Conservation (phyloP, 441 rosid species). For the Codiaeum variegatum region DNA sequence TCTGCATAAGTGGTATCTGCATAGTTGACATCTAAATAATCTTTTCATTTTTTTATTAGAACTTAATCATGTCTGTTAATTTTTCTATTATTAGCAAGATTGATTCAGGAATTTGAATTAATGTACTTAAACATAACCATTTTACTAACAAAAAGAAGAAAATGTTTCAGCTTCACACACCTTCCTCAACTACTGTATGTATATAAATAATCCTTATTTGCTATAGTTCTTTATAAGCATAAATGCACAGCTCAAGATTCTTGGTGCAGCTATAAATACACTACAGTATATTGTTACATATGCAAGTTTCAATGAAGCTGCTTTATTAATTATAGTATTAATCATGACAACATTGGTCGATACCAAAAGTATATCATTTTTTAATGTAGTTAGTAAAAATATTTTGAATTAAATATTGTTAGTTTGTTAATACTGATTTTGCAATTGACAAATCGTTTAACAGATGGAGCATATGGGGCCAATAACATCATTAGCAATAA, state of each 20-base stretch:
- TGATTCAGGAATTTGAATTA: no score
- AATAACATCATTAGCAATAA: conserved; percentile 43
- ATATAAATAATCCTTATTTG: background rate
- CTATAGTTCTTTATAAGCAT: background rate
- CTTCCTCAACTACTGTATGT: background rate
- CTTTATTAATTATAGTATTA: background rate
- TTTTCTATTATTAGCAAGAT: no score
- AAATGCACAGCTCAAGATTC: background rate
- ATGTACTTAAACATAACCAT: background rate
- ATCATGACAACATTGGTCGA: no score
- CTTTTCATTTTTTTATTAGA: no score
- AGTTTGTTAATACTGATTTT: background rate
- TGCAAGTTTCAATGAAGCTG: background rate
- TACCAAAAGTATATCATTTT: no score
- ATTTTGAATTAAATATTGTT: no score
- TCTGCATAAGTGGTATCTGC: no score
- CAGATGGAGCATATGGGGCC: conserved; percentile 46
- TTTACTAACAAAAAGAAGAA: background rate
- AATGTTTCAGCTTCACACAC: background rate
- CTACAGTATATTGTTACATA: background rate
- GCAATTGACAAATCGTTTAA: background rate
- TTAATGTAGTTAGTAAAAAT: no score
- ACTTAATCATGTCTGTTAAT: no score
- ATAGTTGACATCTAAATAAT: no score
- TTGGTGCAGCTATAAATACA: background rate